Evolutionary conservation across 2,329 filamentous ascomycete genomes (phyloP), one percentile per base, ranked within the genome.

Genomic region (Xylaria arbuscula): DNA sequence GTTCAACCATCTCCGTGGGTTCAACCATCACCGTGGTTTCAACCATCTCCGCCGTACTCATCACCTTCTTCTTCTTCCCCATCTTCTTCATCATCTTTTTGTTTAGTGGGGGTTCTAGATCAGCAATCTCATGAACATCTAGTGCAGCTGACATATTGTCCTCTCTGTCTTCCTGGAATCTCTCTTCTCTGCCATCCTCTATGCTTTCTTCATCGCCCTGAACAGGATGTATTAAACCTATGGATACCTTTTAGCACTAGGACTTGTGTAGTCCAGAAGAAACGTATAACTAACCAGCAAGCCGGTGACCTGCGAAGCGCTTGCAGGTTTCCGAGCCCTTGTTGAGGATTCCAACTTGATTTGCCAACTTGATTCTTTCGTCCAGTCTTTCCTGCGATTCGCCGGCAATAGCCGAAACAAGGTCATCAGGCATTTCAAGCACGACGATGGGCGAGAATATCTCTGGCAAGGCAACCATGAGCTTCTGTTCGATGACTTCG

Each of bases 401-500:
- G 28, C 66, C 66, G 3, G 60, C 66, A 34, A 68, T 68, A 8
- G 48, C 22, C 3, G 62, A 55, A 4, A 68, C 56, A 7, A 60
- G 50, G 22, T 60, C 61, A 24, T 58, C 53, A 8, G 57, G 3
- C 62, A 69, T 69, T 22, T 53, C 50, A 1, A 66, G 38, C 38
- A 65, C 57, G 15, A 40, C 48, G n/a, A 80, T 63, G 0, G 83
- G 82, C 0, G 81, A 80, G 10, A 85, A 74, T 17, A 85, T 82
- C 19, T 76, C 71, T 5, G 72, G 38, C 1, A 85, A 76, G 3
- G 68, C 73, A 0, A 73, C 71, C 22, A 84, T 66, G 8, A 84
- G 76, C 48, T 80, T 79, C 3, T 69, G 70, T 70, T 85, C 83
- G 15, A 85, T 77, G 0, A 82, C 79, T 67, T 84, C 76, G 22